Percentiles rank a stretch among this genome's conserved stretches.
Evolutionary conservation across 257 asterid species (phyloP).

Genomic region (Solanum lignicaule): DNA sequence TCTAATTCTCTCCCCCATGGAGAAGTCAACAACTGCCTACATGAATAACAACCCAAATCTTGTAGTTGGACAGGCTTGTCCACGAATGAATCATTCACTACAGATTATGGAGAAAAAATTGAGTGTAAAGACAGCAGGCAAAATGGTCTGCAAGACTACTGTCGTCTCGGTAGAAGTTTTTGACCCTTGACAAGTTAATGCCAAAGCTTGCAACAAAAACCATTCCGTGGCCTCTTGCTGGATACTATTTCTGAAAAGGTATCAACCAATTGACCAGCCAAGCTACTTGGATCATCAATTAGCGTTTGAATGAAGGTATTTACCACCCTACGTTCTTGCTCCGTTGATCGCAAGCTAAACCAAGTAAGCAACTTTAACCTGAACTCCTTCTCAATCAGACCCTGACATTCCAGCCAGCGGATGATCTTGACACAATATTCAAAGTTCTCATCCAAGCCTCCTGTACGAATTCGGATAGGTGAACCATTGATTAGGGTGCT

Average conservation of each 20-base stretch:
- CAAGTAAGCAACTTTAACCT: slow-evolving; percentile 82
- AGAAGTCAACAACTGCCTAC: not conserved
- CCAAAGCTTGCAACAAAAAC: slow-evolving; percentile 43
- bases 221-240: slow-evolving; percentile 34
- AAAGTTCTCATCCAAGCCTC: slow-evolving; percentile 65
- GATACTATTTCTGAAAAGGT: slow-evolving; percentile 35
- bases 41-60: not conserved
- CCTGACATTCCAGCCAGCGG: slow-evolving; percentile 89
- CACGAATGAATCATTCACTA: slow-evolving; percentile 3
- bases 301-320: slow-evolving; percentile 69
- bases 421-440: slow-evolving; percentile 80
- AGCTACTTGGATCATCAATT: slow-evolving; percentile 2
- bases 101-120: not conserved
- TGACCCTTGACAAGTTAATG: slow-evolving; percentile 15
- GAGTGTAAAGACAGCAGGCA: not conserved
- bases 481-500: slow-evolving; percentile 86
- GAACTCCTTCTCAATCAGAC: slow-evolving; percentile 62
- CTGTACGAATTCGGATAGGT: slow-evolving; percentile 31
- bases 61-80: slow-evolving; percentile 8
- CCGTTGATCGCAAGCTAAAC: slow-evolving; percentile 84
- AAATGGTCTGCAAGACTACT: not conserved
- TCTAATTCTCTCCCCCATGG: not conserved
- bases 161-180: not conserved
- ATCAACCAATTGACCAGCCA: slow-evolving; percentile 20
- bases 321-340: slow-evolving; percentile 87